phyloP scores from a whole-genome alignment of 2,329 filamentous ascomycete species.

The Diaporthe helianthi region DNA sequence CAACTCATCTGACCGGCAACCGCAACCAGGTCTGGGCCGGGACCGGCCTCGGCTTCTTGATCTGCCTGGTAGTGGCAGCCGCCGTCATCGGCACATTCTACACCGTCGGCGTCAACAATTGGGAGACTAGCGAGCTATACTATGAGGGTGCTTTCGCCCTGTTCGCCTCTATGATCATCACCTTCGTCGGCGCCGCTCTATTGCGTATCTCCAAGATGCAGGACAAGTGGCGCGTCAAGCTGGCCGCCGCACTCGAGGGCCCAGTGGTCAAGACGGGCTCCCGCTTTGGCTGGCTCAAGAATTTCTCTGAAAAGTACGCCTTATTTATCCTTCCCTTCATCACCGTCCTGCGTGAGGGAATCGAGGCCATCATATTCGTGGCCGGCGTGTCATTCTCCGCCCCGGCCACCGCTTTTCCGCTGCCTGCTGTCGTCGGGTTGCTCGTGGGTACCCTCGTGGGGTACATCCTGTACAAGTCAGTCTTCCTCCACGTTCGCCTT shows the following conservation, averaged over 20 bases:
- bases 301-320: constrained; percentile 73
- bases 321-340: constrained; percentile 82
- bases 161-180: constrained; percentile 74
- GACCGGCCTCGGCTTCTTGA: constrained; percentile 64
- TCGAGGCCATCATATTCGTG: constrained; percentile 82
- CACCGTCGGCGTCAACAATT: constrained; percentile 67
- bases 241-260: constrained; percentile 69
- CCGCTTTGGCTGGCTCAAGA: constrained; percentile 37
- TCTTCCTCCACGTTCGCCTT: neutral
- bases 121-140: constrained; percentile 68
- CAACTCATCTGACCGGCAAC: too few species aligned
- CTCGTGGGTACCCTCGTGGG: constrained; percentile 68
- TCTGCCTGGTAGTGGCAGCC: constrained; percentile 70
- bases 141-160: constrained; percentile 77
- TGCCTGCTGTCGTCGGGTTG: constrained; percentile 73
- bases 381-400: constrained; percentile 75
- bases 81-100: constrained; percentile 79
- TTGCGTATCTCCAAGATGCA: constrained; percentile 78
- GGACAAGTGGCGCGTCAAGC: constrained; percentile 79
- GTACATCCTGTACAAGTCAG: constrained; percentile 75
- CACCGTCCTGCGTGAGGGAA: constrained; percentile 77
- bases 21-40: constrained; percentile 74
- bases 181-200: constrained; percentile 75
- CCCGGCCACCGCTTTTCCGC: constrained; percentile 72
- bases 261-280: constrained; percentile 51